These are phyloP conservation scores for Reticulascus tulasneorum DNA, from an alignment of 2,329 filamentous ascomycete genomes.

Conservation along the genomic window DNA sequence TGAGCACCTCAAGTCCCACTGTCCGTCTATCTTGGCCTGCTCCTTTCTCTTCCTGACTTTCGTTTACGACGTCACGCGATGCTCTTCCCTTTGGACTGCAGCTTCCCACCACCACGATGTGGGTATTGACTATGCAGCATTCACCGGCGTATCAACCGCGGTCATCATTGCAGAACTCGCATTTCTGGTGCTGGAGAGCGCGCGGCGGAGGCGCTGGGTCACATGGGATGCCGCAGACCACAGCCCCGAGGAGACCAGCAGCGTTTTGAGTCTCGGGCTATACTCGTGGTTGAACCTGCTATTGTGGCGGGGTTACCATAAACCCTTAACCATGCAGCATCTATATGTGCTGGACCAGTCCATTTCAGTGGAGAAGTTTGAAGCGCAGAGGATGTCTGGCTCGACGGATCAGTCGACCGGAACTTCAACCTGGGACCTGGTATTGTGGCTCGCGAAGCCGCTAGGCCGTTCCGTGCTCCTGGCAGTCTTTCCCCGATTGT, in stretches of 20 bases:
- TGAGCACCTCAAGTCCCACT: not conserved
- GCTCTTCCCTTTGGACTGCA: not conserved
- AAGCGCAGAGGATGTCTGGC: not conserved
- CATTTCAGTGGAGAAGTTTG: not conserved
- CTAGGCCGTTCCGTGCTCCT: not conserved
- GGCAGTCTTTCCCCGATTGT: conserved; percentile 1
- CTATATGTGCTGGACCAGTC: conserved; percentile 1
- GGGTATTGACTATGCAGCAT: not conserved
- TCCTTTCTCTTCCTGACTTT: not conserved
- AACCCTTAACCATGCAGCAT: conserved; percentile 4
- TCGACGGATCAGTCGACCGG: not conserved
- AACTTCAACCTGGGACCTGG: not conserved
- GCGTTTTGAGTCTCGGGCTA: conserved; percentile 18
- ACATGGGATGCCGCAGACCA: not conserved
- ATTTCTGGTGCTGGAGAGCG: not conserved
- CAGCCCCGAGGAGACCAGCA: conserved; percentile 14
- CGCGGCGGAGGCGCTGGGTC: not conserved
- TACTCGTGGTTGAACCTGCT: conserved; percentile 12
- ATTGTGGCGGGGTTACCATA: conserved; percentile 6
- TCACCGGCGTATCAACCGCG: not conserved
- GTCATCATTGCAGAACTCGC: not conserved
- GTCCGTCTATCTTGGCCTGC: not conserved
- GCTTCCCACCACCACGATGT: not conserved
- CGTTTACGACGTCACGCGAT: not conserved
- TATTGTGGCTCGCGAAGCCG: not conserved